Conservation (phyloP, 176 grass and related monocot genomes). For the Thalia dealbata region DNA sequence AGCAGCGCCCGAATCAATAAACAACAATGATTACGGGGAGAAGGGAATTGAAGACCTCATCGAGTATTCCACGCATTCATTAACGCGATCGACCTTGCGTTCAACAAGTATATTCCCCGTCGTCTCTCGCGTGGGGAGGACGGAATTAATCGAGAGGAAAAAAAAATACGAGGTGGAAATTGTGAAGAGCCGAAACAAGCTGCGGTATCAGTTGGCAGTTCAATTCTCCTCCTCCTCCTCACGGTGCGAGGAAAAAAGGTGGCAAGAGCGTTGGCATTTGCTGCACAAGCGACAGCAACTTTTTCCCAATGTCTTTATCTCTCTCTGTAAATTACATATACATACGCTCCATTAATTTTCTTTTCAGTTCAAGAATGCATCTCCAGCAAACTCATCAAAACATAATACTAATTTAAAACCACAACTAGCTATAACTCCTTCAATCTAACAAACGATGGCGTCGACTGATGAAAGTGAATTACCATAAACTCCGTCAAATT, state of each 20-base stretch:
- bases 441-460: no score
- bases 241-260: not conserved
- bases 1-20: constrained; percentile 28
- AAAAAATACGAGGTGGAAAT: not conserved
- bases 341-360: no score
- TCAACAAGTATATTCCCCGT: not conserved
- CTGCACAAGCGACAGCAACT: not conserved
- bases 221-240: not conserved
- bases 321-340: no score
- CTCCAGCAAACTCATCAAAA: no score
- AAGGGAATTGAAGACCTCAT: constrained; percentile 35
- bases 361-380: no score
- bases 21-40: constrained; percentile 42
- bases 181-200: not conserved
- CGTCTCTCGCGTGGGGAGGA: not conserved
- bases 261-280: not conserved
- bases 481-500: no score
- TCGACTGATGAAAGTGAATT: no score
- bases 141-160: not conserved
- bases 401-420: no score
- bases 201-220: not conserved
- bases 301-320: no score
- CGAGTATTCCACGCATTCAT: constrained; percentile 74
- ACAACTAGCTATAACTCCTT: no score
- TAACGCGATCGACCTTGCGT: not conserved